A percentile compares a stretch with the other conserved stretches of the same genome.
Conservation (phyloP, 805 yeast genomes). For the Zygoascus tannicola region DNA sequence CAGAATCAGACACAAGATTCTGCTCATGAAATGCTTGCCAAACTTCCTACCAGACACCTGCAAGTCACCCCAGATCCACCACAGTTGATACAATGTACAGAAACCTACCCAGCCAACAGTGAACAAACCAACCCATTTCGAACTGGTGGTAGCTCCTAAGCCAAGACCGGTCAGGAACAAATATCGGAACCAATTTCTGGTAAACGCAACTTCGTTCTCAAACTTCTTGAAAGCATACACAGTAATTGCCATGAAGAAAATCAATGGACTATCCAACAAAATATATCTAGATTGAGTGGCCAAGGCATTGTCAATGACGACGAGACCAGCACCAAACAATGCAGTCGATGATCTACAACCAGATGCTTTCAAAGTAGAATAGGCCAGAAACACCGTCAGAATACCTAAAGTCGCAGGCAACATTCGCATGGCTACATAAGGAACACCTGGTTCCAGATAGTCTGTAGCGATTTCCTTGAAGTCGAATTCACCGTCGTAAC, state of each 20-base stretch:
- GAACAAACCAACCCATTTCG: constrained; percentile 64
- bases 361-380: constrained; percentile 43
- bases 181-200: constrained; percentile 44
- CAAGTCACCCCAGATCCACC: constrained; percentile 67
- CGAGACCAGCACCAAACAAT: constrained; percentile 40
- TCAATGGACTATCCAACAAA: constrained; percentile 37
- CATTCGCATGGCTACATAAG: constrained; percentile 47
- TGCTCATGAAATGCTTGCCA: constrained; percentile 33
- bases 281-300: constrained; percentile 52
- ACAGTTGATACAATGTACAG: constrained; percentile 42
- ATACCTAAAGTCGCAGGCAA: constrained; percentile 50
- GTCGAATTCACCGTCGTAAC: constrained; percentile 42
- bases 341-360: constrained; percentile 47
- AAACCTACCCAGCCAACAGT: constrained; percentile 57
- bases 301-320: constrained; percentile 56
- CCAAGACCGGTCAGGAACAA: constrained; percentile 39
- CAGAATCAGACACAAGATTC: constrained; percentile 36
- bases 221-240: constrained; percentile 44
- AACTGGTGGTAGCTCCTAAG: constrained; percentile 48
- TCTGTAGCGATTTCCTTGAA: constrained; percentile 38
- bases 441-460: constrained; percentile 33
- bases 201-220: constrained; percentile 38
- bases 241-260: constrained; percentile 37
- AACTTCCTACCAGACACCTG: constrained; percentile 33
- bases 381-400: constrained; percentile 42